Conservation (phyloP, 768 basidiomycete species). For the Trichaptum fuscoviolaceum region DNA sequence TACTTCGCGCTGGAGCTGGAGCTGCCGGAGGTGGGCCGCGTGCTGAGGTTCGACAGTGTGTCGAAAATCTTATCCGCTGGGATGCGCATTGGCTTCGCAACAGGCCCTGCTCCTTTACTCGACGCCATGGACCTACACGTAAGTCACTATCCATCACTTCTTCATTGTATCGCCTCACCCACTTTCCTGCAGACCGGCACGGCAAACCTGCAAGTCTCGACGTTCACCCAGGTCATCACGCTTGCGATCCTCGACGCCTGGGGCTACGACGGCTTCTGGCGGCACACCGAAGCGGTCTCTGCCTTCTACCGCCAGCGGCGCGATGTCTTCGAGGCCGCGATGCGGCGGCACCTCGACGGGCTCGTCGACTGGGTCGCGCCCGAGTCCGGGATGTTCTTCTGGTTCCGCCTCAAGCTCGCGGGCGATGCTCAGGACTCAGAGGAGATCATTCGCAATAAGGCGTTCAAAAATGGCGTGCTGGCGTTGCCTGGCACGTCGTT, state of each 20-base stretch:
- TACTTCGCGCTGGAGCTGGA: slow-evolving; percentile 79
- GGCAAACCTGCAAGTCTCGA: slow-evolving; percentile 62
- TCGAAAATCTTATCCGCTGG: slow-evolving; percentile 79
- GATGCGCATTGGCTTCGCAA: slow-evolving; percentile 75
- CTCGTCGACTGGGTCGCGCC: slow-evolving; percentile 70
- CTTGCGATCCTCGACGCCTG: slow-evolving; percentile 56
- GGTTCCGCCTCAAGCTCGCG: slow-evolving; percentile 32
- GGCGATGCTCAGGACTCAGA: slow-evolving; percentile 49
- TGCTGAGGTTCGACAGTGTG: slow-evolving; percentile 85
- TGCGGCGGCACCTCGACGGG: slow-evolving; percentile 71
- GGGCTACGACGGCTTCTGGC: slow-evolving; percentile 71
- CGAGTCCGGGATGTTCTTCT: slow-evolving; percentile 87
- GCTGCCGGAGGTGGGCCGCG: slow-evolving; percentile 64
- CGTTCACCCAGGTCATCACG: slow-evolving; percentile 59
- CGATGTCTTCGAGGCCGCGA: slow-evolving; percentile 71
- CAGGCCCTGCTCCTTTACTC: slow-evolving; percentile 65
- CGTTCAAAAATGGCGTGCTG: slow-evolving; percentile 76
- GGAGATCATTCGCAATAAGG: slow-evolving; percentile 64
- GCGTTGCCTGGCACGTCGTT: slow-evolving; percentile 85
- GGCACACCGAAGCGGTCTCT: slow-evolving; percentile 66
- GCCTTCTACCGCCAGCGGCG: slow-evolving; percentile 68
- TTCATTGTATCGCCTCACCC: not conserved
- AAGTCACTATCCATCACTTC: slow-evolving; percentile 21
- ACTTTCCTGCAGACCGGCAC: slow-evolving; percentile 48
- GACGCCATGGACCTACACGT: slow-evolving; percentile 68